Evolutionary conservation across 352 stramenopile species (phyloP).

Genomic region (Phytophthora citricola): DNA sequence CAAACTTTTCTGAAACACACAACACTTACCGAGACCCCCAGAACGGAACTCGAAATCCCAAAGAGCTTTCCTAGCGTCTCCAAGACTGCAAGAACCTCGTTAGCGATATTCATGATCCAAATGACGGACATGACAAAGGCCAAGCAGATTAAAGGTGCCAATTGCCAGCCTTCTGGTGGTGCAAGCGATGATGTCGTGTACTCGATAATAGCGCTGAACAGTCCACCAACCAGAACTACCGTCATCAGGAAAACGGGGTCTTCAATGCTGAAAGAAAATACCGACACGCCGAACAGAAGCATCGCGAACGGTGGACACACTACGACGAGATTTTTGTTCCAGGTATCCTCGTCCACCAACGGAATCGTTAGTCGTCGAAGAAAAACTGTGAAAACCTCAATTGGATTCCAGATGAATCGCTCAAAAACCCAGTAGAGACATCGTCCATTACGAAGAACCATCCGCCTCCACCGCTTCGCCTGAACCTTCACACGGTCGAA

Average conservation of each 20-base stretch:
- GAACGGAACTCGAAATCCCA: slow-evolving; percentile 76
- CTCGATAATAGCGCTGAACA: slow-evolving; percentile 53
- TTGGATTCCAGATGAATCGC: slow-evolving; percentile 68
- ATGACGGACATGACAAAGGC: slow-evolving; percentile 87
- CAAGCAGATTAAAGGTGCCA: slow-evolving; percentile 71
- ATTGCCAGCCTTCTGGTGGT: slow-evolving; percentile 53
- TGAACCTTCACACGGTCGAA: slow-evolving; percentile 25
- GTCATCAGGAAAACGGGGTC: slow-evolving; percentile 56
- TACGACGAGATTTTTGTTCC: slow-evolving; percentile 78
- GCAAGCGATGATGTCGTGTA: slow-evolving; percentile 47
- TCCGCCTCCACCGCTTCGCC: slow-evolving; percentile 33
- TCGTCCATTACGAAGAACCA: slow-evolving; percentile 17
- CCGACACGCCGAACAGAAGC: slow-evolving; percentile 57
- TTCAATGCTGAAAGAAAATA: slow-evolving; percentile 57
- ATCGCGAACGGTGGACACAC: slow-evolving; percentile 72
- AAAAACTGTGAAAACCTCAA: slow-evolving; percentile 76
- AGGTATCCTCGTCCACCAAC: slow-evolving; percentile 81
- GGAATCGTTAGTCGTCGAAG: slow-evolving; percentile 76
- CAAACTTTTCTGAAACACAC: neutral
- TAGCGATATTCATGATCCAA: slow-evolving; percentile 89
- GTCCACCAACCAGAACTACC: slow-evolving; percentile 50
- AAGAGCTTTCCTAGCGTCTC: slow-evolving; percentile 78
- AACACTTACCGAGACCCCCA: slow-evolving; percentile 75
- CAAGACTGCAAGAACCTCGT: slow-evolving; percentile 77
- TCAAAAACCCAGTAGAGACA: slow-evolving; percentile 45